Base-by-base conservation (phyloP, 164 flowering plant species). In the Sextonia rubra region DNA sequence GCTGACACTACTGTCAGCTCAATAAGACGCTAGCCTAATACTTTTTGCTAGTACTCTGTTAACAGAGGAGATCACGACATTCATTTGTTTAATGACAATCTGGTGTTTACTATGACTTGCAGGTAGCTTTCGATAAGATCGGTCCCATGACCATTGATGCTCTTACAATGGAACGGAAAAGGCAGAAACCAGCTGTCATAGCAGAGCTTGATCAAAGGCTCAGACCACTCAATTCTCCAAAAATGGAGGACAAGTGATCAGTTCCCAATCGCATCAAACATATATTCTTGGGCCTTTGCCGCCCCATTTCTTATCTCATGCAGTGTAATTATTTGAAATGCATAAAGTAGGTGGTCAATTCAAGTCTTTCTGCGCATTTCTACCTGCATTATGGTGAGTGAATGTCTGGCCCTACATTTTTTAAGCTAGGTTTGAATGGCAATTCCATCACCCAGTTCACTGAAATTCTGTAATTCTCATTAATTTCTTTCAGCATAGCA, bases 141-240 rank as follows among this genome's bases (percentile, higher is more conserved):
- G 97, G 99, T 23, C 83, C 87, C 0, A 83, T 95, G 92, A 91
- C 94, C 25, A 85, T 92, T 14, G 87, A 84, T 78, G 85, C 90
- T 6, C 85, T 95, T 79, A 88, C 98, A 48, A 95, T 90, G 85
- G 92, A 93, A 76, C 84, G 98, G 87, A 95, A 91, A 68, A 93
- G 88, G 80, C 98, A 93, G 74, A 97, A 95, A 78, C 91, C 99
- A 6, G 94, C 94, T 27, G 99, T 95, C 4, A 88, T 91, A 94
- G 91, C 91, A 66, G 98, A 91, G 82, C 94, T 95, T 52, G 99
- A 88, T 78, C 85, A 91, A 74, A 88, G 98, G 83, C 64, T 88
- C 52, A 87, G 86, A 79, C 83, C 94, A 71, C 78, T 95, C 73
- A 90, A 85, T 77, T 89, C 93, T 2, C n/a, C 82, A 15, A 83